Conservation (phyloP, 176 grass and related monocot species). For the Areca catechu region DNA sequence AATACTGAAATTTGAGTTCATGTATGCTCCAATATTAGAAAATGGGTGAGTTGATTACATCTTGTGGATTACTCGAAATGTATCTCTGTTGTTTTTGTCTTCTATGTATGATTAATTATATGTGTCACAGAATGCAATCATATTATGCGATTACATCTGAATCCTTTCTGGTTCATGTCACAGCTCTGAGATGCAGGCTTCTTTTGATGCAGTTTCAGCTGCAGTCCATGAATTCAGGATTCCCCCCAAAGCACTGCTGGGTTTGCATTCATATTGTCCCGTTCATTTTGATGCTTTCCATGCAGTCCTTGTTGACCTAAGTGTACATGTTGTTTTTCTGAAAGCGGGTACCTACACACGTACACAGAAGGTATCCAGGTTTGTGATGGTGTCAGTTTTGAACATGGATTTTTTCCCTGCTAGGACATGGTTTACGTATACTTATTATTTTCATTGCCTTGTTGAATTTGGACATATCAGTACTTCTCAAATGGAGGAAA, state of each 20-base stretch:
- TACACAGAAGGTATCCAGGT: conserved; percentile 70
- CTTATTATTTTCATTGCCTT: no score
- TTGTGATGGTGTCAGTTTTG: conserved; percentile 38
- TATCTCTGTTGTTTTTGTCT: no score
- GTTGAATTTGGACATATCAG: conserved; percentile 9
- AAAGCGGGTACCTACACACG: conserved; percentile 52
- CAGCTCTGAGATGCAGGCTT: conserved; percentile 49
- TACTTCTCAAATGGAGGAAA: conserved; percentile 8
- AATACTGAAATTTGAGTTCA: conserved; percentile 89
- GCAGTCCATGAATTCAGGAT: conserved; percentile 89
- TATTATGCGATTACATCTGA: no score
- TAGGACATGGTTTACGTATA: no score
- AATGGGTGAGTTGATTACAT: conserved; percentile 29
- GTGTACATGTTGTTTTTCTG: conserved; percentile 69
- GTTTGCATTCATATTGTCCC: conserved; percentile 83
- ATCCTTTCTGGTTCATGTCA: conserved; percentile 29
- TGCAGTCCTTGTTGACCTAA: conserved; percentile 76
- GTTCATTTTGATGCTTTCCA: conserved; percentile 91
- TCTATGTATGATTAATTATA: no score
- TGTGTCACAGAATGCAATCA: no score
- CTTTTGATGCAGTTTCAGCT: conserved; percentile 42
- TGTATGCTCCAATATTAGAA: conserved; percentile 49
- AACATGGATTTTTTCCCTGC: no score
- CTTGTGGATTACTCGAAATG: no score
- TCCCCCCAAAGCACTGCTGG: conserved; percentile 69